Conservation (phyloP, 129 eudicot genomes). For the Chrysanthemum makinoi region DNA sequence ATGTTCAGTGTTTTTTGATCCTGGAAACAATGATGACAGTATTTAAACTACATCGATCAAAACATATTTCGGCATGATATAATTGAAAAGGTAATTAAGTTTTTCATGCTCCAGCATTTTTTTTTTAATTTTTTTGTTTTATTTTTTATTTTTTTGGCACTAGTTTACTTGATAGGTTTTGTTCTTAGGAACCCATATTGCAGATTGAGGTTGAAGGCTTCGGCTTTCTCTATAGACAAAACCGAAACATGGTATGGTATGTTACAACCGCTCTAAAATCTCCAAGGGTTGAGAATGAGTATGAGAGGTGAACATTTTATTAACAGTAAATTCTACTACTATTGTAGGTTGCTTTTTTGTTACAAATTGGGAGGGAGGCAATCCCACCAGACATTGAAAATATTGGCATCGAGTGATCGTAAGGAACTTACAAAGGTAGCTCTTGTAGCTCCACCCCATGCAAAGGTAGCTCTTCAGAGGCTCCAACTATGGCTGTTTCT, state of each 20-base stretch:
- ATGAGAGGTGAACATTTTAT: too few species aligned
- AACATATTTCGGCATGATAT: slow-evolving; percentile 61
- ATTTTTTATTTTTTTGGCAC: slow-evolving; percentile 10
- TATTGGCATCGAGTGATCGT: slow-evolving; percentile 69
- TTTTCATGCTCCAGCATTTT: background rate
- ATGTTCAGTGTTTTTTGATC: too few species aligned
- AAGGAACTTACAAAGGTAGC: slow-evolving; percentile 77
- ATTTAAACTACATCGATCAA: too few species aligned
- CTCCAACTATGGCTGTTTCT: too few species aligned
- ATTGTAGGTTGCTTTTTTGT: slow-evolving; percentile 70
- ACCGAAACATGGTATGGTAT: slow-evolving; percentile 74
- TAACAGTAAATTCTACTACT: background rate
- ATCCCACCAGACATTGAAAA: slow-evolving; percentile 62
- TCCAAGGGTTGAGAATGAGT: too few species aligned
- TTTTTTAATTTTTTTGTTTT: background rate
- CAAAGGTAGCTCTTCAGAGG: too few species aligned
- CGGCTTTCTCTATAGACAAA: slow-evolving; percentile 85
- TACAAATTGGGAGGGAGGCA: slow-evolving; percentile 92
- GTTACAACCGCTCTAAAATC: too few species aligned
- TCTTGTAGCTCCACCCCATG: slow-evolving; percentile 72
- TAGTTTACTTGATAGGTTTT: background rate
- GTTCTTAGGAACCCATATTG: slow-evolving; percentile 64
- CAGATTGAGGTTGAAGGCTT: slow-evolving; percentile 91
- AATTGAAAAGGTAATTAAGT: slow-evolving; percentile 55
- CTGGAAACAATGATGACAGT: too few species aligned